A percentile compares a stretch with the other conserved stretches of the same genome.
Evolutionary conservation across 164 flowering plant species (phyloP).

Genomic region (Liquidambar formosana): DNA sequence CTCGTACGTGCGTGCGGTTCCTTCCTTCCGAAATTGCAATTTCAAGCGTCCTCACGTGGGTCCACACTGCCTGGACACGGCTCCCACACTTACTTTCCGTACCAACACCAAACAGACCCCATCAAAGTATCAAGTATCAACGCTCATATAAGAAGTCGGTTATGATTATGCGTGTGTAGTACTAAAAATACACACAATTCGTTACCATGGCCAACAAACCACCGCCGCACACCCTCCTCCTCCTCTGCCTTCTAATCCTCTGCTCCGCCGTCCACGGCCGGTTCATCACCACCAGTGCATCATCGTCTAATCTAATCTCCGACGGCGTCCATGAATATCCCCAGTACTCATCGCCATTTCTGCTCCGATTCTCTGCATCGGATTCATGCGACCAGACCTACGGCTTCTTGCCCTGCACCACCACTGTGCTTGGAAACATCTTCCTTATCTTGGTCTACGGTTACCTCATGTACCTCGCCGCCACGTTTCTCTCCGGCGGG

Average conservation of each 20-base stretch:
- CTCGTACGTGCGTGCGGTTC: no score
- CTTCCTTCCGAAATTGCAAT: no score
- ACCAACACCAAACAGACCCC: no score
- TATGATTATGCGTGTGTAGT: no score
- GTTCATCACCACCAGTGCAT: background rate
- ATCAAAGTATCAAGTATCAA: no score
- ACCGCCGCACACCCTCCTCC: background rate
- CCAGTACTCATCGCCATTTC: background rate
- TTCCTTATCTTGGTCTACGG: slow-evolving; percentile 72
- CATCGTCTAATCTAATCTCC: slow-evolving; percentile 32
- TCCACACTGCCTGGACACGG: no score
- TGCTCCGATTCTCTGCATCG: slow-evolving; percentile 6
- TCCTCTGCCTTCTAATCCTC: slow-evolving; percentile 7
- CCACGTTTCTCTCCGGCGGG: slow-evolving; percentile 66
- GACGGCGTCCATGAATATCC: slow-evolving; percentile 24
- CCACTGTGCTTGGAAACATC: slow-evolving; percentile 47
- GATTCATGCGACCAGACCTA: slow-evolving; percentile 59
- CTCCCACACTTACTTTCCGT: no score
- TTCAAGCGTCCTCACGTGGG: no score
- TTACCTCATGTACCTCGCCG: slow-evolving; percentile 71
- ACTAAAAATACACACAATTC: no score
- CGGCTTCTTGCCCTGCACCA: slow-evolving; percentile 71
- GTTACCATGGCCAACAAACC: no score
- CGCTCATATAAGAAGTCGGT: no score
- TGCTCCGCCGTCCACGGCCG: slow-evolving; percentile 17